Base-by-base conservation (phyloP, 129 eudicot species). In the Heracleum sosnowskyi region DNA sequence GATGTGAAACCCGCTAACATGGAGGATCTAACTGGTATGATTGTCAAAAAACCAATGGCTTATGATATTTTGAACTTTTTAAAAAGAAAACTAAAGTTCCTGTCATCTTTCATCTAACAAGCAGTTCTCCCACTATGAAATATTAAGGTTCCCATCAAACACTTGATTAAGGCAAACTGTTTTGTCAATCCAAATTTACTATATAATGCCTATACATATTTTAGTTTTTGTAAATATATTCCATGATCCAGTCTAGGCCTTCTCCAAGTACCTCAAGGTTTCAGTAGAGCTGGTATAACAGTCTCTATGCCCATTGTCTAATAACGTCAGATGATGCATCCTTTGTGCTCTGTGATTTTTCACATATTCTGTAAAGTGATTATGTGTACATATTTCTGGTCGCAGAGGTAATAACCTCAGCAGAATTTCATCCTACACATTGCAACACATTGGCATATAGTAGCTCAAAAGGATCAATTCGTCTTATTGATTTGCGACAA, bases 1-100 rank as follows among this genome's bases (percentile, higher is more conserved):
- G 99, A 95, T 83, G 95, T 92, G 79, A 95, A 95, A 87, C 99
- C 99, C 78, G 73, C 91, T 33, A 95, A 95, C 86, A 95, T 92
- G 99, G 99, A 95, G 87, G 99, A 95, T 89, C 92, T 95, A 49
- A 95, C 99, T 74, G 99, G 99, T 95, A 86, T 53, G 75, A 31
- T 13, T 49, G 36, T 80, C 40, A 72, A 45, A 55, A 44, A n/a
- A 28, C 20, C 4, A 63, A 13, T 64, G 71, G 37, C 13, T 29
- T 64, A 0, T 63, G 33, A 64, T 64, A 11, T 11, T 26, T 4
- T 28, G 55, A 28, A 13, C 26, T 2, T 72, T 41, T 26, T 73
- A 44, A 44, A 11, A 44, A 11, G 12, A 7, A 8, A 12, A 20
- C 15, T 22, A 28, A 4, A 26, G 8, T 11, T 40, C 15, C 9